A percentile compares a stretch with the other conserved stretches of the same genome.
phyloP scores from a whole-genome alignment of 208 protist species.

The Trypanosoma avium region DNA sequence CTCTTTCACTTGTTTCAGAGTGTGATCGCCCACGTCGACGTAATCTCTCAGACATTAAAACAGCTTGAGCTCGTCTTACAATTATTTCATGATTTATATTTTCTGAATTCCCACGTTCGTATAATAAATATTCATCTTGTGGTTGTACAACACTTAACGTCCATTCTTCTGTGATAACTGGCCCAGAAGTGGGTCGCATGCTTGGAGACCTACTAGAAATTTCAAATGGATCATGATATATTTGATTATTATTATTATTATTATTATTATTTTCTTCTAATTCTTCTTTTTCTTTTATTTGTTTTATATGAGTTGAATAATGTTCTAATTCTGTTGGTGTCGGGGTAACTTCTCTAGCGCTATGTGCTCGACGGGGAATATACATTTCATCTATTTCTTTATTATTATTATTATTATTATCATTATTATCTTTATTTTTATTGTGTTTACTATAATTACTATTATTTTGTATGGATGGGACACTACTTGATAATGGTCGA shows the following conservation, averaged over 20 bases:
- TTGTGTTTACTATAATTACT: neutral
- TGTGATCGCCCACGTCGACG: neutral
- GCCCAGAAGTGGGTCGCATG: constrained; percentile 17
- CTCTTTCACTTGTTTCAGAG: too few species aligned
- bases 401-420: constrained; percentile 2
- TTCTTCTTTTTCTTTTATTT: too few species aligned
- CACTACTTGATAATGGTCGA: neutral
- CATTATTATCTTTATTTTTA: neutral
- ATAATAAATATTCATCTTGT: constrained; percentile 74
- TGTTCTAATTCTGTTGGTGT: too few species aligned
- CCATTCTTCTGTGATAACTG: constrained; percentile 78
- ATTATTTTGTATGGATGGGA: neutral
- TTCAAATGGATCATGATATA: neutral
- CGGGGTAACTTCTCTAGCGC: neutral
- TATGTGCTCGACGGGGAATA: neutral
- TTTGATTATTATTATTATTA: neutral
- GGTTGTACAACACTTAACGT: constrained; percentile 69
- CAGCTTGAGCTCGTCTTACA: constrained; percentile 8
- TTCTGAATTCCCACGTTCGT: constrained; percentile 23
- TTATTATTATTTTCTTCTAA: too few species aligned
- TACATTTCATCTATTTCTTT: neutral
- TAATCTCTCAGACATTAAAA: constrained; percentile 9
- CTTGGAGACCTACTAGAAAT: neutral
- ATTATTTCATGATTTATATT: constrained; percentile 17
- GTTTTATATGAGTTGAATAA: too few species aligned